Base-by-base conservation (phyloP, 768 basidiomycete genomes). In the Macrolepiota fuliginosa region DNA sequence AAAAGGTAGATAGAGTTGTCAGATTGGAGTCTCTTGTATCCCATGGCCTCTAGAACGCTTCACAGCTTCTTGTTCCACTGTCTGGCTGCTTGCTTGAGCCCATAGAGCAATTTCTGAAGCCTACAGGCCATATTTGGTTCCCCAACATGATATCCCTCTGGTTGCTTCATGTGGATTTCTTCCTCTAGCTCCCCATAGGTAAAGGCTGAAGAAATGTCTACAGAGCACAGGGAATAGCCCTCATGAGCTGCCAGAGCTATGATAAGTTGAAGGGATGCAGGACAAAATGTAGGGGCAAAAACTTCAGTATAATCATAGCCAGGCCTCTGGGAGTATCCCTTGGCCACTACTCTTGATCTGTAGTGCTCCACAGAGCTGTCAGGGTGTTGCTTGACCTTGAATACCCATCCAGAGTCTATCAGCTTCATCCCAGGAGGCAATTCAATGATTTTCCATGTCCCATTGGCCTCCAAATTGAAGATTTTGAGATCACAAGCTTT, bases 1-100 rank as follows among this genome's bases (percentile, higher is more conserved):
- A 70, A 67, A 19, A 71, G 54, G 61, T 60, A 74, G 35, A 73
- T 61, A 35, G 65, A 65, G 15, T 64, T 51, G 56, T 75, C 72
- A 42, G 68, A 65, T 4, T 58, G 50, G 1, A 69, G 46, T 7
- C 63, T 51, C 10, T 17, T 62, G 56, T 69, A 77, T n/a, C 75
- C 71, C 15, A 74, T 52, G 1, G 24, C 22, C 2, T 59, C 24
- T 11, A 72, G 46, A 5, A 64, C 65, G 22, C 29, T 53, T 27
- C 71, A 52, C 7, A 78, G 66, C 49, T 69, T 71, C 63, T 70
- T 65, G 61, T 78, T 66, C 81, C 79, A 81, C 50, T 64, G 59
- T 2, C 71, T 66, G 1, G 73, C 72, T 11, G 74, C 71, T 59
- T 81, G 80, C 62, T 77, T 76, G 9, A 82, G 72, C 6, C 81